Base-by-base conservation (phyloP, 2,329 filamentous ascomycete species). In the Ascochyta lentis region DNA sequence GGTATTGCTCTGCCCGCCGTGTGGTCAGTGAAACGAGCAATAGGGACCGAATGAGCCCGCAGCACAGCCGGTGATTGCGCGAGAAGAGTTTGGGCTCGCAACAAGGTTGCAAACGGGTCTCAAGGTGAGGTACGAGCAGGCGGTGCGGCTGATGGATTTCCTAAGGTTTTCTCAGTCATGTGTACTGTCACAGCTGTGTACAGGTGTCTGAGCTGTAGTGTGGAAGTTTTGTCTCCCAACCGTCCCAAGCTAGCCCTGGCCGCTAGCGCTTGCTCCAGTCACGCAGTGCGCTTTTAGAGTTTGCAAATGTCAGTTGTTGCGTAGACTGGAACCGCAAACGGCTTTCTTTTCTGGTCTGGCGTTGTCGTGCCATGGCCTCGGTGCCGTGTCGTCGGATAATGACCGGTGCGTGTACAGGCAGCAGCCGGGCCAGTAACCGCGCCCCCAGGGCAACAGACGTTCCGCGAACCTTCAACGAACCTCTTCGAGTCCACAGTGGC, bases 301-400 rank as follows among this genome's bases (percentile, higher is more conserved):
- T 42, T 27, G 31, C 12, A 35, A 22, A 23, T 55, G 37, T 15
- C 16, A 15, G 29, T 27, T 34, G 22, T 29, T 43, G 44, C 33
- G 29, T 41, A 42, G 12, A 33, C 27, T 57, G 39, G 39, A 40
- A 38, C 33, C 13, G 24, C 40, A 29, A 49, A 57, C 44, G 54
- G 54, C 29, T 52, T 53, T 58, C 37, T 43, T 33, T 5, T 57
- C 49, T 19, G 50, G 50, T 48, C 56, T 56, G 58, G 50, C 56
- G 53, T 54, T 23, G 27, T 44, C 19, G 26, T 52, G 38, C 49
- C 56, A 50, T 56, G 59, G 56, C 51, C 43, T 58, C 39, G 58
- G 58, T 58, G 56, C 49, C 57, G 41, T 22, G n/a, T 42, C 46
- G 43, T 58, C 65, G 64, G 65, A 42, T 60, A 62, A 58, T 51